Conservation (phyloP, 768 basidiomycete genomes). For the Tricholoma flavovirens region DNA sequence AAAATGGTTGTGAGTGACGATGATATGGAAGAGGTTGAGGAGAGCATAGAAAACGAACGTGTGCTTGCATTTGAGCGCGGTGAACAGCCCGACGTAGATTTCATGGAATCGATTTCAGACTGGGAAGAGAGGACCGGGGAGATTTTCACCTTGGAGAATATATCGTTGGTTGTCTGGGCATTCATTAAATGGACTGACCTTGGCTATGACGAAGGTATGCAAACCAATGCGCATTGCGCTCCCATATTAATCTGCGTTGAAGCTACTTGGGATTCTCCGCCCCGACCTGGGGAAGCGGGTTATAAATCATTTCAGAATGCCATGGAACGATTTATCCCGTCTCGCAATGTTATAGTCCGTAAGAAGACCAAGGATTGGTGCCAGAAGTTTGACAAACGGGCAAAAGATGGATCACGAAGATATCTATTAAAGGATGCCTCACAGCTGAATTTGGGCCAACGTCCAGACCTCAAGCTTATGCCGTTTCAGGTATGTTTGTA, state of each 20-base stretch:
- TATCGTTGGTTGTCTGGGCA: slow-evolving; percentile 65
- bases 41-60: slow-evolving; percentile 26
- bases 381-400: slow-evolving; percentile 45
- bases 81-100: slow-evolving; percentile 50
- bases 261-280: slow-evolving; percentile 96
- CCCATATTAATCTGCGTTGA: slow-evolving; percentile 6
- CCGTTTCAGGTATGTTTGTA: slow-evolving; percentile 65
- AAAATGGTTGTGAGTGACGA: slow-evolving; percentile 21
- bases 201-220: slow-evolving; percentile 85
- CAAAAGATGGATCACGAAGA: slow-evolving; percentile 46
- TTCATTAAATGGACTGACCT: slow-evolving; percentile 94
- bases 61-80: slow-evolving; percentile 49
- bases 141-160: slow-evolving; percentile 42
- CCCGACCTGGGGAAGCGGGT: slow-evolving; percentile 46
- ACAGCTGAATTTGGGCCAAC: slow-evolving; percentile 67
- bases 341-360: slow-evolving; percentile 56
- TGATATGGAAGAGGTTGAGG: slow-evolving; percentile 24
- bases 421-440: slow-evolving; percentile 43
- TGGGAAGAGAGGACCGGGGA: slow-evolving; percentile 46
- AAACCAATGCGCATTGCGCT: neutral
- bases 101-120: slow-evolving; percentile 56
- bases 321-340: slow-evolving; percentile 58
- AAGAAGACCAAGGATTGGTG: slow-evolving; percentile 38
- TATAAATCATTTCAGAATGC: slow-evolving; percentile 66
- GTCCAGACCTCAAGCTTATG: slow-evolving; percentile 63